phyloP scores from a whole-genome alignment of 768 basidiomycete species.

The Chalciporus piperatus region DNA sequence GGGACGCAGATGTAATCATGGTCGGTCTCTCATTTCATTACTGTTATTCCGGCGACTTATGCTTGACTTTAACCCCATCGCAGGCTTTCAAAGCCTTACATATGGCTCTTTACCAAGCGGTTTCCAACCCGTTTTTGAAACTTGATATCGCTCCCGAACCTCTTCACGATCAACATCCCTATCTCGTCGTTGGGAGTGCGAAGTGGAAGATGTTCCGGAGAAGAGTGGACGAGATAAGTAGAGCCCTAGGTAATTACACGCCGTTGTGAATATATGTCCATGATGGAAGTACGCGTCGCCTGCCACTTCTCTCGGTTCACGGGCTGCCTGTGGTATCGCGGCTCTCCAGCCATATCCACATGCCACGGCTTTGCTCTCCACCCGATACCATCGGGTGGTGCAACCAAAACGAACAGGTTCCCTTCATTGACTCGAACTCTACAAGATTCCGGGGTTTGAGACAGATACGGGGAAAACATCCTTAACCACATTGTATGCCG shows the following conservation, averaged over 20 bases:
- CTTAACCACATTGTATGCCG: background rate
- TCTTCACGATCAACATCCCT: constrained; percentile 48
- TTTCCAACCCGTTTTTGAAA: constrained; percentile 84
- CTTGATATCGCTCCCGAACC: constrained; percentile 51
- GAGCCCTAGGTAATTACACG: constrained; percentile 48
- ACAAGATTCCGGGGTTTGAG: constrained; percentile 63
- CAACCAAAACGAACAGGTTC: constrained; percentile 61
- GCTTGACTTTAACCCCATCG: background rate
- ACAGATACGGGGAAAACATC: constrained; percentile 86
- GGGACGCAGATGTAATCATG: constrained; percentile 73
- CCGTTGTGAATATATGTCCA: constrained; percentile 13
- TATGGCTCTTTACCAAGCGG: constrained; percentile 78
- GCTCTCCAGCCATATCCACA: constrained; percentile 21
- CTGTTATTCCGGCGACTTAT: background rate
- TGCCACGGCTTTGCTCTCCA: constrained; percentile 18
- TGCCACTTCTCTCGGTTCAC: constrained; percentile 20
- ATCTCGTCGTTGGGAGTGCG: constrained; percentile 57
- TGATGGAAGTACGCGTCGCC: background rate
- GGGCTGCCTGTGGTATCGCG: constrained; percentile 25
- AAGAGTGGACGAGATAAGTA: constrained; percentile 73
- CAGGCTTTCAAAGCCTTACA: constrained; percentile 90
- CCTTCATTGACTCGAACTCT: constrained; percentile 81
- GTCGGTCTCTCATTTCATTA: constrained; percentile 40
- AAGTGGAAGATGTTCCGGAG: constrained; percentile 70
- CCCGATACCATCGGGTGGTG: constrained; percentile 7